A percentile compares a stretch with the other conserved stretches of the same genome.
phyloP scores from a whole-genome alignment of 208 protist species.

The Acanthamoeba rhysodes region DNA sequence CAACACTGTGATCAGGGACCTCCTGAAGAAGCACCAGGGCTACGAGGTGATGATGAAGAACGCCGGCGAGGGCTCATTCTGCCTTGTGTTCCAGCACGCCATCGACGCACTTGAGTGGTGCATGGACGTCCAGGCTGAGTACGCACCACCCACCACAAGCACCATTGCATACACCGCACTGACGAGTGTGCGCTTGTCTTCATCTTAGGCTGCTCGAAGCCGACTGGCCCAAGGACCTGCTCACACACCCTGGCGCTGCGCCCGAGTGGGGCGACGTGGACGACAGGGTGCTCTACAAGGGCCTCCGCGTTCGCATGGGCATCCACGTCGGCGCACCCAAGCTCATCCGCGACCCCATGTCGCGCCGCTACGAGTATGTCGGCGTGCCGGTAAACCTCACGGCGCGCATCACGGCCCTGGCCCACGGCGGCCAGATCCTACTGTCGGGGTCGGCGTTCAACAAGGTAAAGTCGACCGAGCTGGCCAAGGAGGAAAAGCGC shows the following conservation, averaged over 20 bases:
- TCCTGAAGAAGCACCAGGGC: not conserved
- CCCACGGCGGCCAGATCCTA: slow-evolving; percentile 1
- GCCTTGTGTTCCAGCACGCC: slow-evolving; percentile 41
- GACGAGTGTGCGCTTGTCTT: not conserved
- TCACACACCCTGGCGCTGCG: not conserved
- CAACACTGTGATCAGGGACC: slow-evolving; percentile 1
- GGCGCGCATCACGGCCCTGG: not conserved
- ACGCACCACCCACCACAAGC: not conserved
- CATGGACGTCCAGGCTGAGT: not conserved
- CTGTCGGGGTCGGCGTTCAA: not conserved
- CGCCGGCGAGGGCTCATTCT: slow-evolving; percentile 44
- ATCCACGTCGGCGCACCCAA: slow-evolving; percentile 21
- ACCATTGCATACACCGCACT: not conserved
- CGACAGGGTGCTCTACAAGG: not conserved
- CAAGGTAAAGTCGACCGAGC: no score
- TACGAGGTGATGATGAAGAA: slow-evolving; percentile 57
- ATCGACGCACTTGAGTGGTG: slow-evolving; percentile 22
- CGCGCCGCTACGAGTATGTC: slow-evolving; percentile 30
- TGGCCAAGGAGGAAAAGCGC: no score
- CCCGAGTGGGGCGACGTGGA: slow-evolving; percentile 17
- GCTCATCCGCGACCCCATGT: slow-evolving; percentile 40
- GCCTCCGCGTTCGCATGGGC: slow-evolving; percentile 54
- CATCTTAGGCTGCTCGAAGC: not conserved
- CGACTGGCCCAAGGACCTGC: not conserved
- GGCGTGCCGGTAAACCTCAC: not conserved